Evolutionary conservation across 768 basidiomycete species (phyloP), one percentile per base, ranked within the genome.

Genomic region (Amanita molliuscula): DNA sequence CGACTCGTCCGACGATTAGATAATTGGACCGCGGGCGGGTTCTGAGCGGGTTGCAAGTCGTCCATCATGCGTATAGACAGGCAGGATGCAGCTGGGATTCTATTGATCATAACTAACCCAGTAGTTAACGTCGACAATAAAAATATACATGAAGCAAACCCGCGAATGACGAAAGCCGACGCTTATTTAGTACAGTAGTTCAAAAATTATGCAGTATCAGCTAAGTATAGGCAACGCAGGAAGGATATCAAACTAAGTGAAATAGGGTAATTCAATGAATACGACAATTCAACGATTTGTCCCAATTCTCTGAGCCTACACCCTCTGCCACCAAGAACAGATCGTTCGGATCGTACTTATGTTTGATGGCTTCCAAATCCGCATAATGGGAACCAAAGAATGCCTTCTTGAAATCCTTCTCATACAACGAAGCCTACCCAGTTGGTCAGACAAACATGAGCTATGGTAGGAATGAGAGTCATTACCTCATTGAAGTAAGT

Each of bases 241-340:
- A n/a, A n/a, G n/a, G n/a, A n/a, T n/a, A n/a, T n/a, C n/a, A n/a
- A n/a, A n/a, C n/a, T n/a, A n/a, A n/a, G n/a, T n/a, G n/a, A n/a
- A n/a, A n/a, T n/a, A n/a, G n/a, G n/a, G n/a, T n/a, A 25, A 42
- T 7, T 45, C 29, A 45, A 29, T 34, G 6, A 9, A 35, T 33
- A 15, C 33, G 45, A 25, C 45, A 47, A 36, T 57, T 33, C 64
- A 53, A 21, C 40, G 50, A 37, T n/a, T 35, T 47, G 53, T 77
- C 73, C 75, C 75, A 78, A 2, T 73, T 65, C 11, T 78, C 74
- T 3, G 74, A 73, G 0, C 74, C 76, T 1, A 79, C 73, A 1
- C 77, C 78, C 20, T 64, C 59, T 0, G 58, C 51, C 15, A 77
- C 72, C 3, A 77, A 57, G 55, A 78, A 78, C 8, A 78, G 48